phyloP scores from a whole-genome alignment of 1,284 basidiomycete species.

The Malassezia dermatis region DNA sequence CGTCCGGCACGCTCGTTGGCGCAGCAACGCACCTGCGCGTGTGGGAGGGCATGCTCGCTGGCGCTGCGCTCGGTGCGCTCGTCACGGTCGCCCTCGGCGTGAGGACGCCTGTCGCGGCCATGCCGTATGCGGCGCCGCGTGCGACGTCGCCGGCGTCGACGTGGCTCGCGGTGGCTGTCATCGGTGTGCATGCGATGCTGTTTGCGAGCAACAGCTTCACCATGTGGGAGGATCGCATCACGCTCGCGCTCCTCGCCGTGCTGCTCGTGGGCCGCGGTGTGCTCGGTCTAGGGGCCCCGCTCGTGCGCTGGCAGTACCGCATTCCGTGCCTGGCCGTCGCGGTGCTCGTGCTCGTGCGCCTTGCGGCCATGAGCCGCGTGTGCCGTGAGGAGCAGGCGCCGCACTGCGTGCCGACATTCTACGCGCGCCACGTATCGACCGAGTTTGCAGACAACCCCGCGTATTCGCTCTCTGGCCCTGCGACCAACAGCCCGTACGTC shows the following conservation, averaged over 20 bases:
- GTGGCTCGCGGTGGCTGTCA: background rate
- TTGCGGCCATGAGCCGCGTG: constrained; percentile 66
- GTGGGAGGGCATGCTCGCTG: background rate
- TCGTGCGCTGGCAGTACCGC: constrained; percentile 60
- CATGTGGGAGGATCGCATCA: constrained; percentile 82
- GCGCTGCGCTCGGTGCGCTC: background rate
- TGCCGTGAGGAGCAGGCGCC: constrained; percentile 92
- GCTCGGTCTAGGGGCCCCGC: constrained; percentile 17
- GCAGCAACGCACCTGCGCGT: background rate
- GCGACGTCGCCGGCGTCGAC: background rate
- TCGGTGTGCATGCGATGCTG: constrained; percentile 22
- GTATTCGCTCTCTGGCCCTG: constrained; percentile 12
- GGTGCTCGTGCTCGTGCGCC: constrained; percentile 61
- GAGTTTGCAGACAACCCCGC: constrained; percentile 19
- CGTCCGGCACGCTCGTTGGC: background rate
- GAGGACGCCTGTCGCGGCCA: background rate
- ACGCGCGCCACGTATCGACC: constrained; percentile 21
- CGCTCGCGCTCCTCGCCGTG: constrained; percentile 52
- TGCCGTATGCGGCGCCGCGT: background rate
- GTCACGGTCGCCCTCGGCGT: too few relatives aligned
- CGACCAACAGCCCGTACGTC: constrained; percentile 27
- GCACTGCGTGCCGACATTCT: constrained; percentile 61
- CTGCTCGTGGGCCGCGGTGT: constrained; percentile 18
- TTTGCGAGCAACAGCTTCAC: constrained; percentile 68
- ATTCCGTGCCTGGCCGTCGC: constrained; percentile 62